Evolutionary conservation across 306 rosid species (phyloP).

Genomic region (Dalbergia oliveri): DNA sequence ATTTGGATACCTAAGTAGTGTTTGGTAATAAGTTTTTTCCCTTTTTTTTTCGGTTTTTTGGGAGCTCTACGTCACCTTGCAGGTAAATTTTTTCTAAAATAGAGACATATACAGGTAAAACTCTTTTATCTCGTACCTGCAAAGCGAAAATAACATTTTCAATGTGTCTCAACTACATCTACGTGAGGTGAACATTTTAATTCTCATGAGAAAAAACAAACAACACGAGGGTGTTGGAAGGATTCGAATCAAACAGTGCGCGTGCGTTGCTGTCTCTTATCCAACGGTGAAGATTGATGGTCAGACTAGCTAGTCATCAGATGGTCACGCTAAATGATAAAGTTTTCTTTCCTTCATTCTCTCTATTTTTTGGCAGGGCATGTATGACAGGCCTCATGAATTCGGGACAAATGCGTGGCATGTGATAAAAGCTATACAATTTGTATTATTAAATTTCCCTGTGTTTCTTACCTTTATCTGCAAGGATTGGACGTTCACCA

Average conservation of each 20-base stretch:
- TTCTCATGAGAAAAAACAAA: not conserved
- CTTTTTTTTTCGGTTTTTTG: not conserved
- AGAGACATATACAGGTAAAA: not conserved
- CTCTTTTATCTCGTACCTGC: conserved; percentile 16
- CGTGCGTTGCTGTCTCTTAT: not conserved
- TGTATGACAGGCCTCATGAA: conserved; percentile 46
- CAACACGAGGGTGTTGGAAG: not conserved
- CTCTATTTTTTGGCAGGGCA: conserved; percentile 44
- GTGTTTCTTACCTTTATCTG: conserved; percentile 18
- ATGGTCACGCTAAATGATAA: conserved; percentile 41
- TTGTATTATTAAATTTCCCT: conserved; percentile 32
- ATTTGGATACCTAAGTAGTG: conserved; percentile 36
- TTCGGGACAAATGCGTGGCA: conserved; percentile 45
- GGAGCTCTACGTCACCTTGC: conserved; percentile 40
- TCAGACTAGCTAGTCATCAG: conserved; percentile 29
- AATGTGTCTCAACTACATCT: conserved; percentile 32
- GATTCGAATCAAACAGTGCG: conserved; percentile 7
- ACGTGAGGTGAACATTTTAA: not conserved
- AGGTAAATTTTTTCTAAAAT: not conserved
- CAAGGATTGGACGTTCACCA: not conserved
- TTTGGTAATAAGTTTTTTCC: conserved; percentile 42
- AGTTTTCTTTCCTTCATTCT: conserved; percentile 31
- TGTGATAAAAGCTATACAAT: conserved; percentile 51
- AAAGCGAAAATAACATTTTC: conserved; percentile 49
- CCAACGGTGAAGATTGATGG: conserved; percentile 40